A percentile compares a stretch with the other conserved stretches of the same genome.
Evolutionary conservation across 2,329 filamentous ascomycete genomes (phyloP).

Genomic region (Polychaeton citri): DNA sequence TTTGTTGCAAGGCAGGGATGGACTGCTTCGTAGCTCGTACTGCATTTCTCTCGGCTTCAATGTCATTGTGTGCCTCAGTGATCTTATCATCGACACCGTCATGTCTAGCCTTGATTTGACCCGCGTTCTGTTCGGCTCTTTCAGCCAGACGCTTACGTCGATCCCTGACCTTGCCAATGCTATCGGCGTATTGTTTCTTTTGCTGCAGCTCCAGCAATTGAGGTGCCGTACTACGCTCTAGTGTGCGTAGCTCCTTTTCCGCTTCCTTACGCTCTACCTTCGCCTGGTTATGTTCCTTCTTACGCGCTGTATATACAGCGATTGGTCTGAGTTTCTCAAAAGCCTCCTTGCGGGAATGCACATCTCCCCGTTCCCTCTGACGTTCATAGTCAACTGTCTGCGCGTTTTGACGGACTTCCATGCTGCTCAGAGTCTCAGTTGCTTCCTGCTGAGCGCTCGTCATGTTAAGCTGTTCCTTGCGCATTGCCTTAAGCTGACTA

Average conservation of each 20-base stretch:
- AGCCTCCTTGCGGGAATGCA: slow-evolving; percentile 50
- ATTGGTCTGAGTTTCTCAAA: slow-evolving; percentile 54
- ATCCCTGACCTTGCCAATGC: slow-evolving; percentile 43
- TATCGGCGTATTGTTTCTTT: slow-evolving; percentile 54
- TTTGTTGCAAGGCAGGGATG: slow-evolving; percentile 22
- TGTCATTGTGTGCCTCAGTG: slow-evolving; percentile 22
- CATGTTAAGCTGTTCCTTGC: slow-evolving; percentile 51
- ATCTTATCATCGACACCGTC: slow-evolving; percentile 25
- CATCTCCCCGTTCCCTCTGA: slow-evolving; percentile 58
- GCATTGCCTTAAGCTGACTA: slow-evolving; percentile 55
- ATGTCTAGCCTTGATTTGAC: slow-evolving; percentile 23
- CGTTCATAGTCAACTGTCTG: slow-evolving; percentile 74
- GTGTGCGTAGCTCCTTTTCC: slow-evolving; percentile 41
- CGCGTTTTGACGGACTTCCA: slow-evolving; percentile 60
- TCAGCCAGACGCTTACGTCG: slow-evolving; percentile 43
- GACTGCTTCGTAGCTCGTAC: slow-evolving; percentile 25
- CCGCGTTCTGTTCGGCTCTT: slow-evolving; percentile 38
- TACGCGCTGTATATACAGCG: slow-evolving; percentile 48
- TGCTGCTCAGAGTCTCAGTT: slow-evolving; percentile 47
- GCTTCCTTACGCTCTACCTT: slow-evolving; percentile 45
- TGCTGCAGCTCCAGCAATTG: slow-evolving; percentile 53
- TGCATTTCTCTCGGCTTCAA: slow-evolving; percentile 27
- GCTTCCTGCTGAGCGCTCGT: slow-evolving; percentile 40
- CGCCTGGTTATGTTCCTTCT: slow-evolving; percentile 33
- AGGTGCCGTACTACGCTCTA: slow-evolving; percentile 53